Evolutionary conservation across 2,329 filamentous ascomycete genomes (phyloP).

Genomic region (Grosmannia huntii): DNA sequence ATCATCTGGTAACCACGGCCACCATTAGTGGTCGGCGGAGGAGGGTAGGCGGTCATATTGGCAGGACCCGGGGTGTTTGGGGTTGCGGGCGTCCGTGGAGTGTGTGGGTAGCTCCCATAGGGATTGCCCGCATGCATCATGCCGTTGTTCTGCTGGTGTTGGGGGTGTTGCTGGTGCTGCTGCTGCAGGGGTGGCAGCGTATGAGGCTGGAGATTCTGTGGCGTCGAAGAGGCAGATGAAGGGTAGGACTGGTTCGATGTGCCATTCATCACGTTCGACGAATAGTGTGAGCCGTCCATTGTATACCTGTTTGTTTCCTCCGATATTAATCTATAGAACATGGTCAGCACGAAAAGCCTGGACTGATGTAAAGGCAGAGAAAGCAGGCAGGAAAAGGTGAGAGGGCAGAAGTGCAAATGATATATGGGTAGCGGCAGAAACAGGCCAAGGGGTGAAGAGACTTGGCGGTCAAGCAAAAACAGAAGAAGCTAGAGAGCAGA

Average conservation of each 20-base stretch:
- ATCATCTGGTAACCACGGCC: conserved; percentile 41
- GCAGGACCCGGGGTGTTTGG: conserved; percentile 47
- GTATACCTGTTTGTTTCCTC: conserved; percentile 5
- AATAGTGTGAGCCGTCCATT: conserved; percentile 19
- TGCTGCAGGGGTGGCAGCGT: conserved; percentile 22
- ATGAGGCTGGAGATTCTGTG: conserved; percentile 16
- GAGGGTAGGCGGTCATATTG: conserved; percentile 40
- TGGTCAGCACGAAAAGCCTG: background rate
- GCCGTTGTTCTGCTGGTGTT: conserved; percentile 20
- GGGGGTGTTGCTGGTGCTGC: conserved; percentile 20
- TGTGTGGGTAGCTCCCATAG: conserved; percentile 49
- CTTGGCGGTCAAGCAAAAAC: background rate
- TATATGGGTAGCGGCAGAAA: background rate
- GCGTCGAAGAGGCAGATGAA: conserved; percentile 15
- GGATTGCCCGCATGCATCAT: conserved; percentile 33
- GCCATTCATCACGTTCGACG: conserved; percentile 19
- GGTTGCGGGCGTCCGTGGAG: conserved; percentile 49
- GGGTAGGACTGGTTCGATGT: conserved; percentile 18
- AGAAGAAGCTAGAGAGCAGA: background rate
- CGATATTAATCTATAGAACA: background rate
- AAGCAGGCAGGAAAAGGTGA: background rate
- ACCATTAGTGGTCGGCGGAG: conserved; percentile 29
- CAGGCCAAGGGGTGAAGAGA: too few species aligned
- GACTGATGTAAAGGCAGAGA: too few species aligned
- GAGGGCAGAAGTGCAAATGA: background rate